Evolutionary conservation across 2,329 filamentous ascomycete genomes (phyloP).

Genomic region (Paraphoma sp.): DNA sequence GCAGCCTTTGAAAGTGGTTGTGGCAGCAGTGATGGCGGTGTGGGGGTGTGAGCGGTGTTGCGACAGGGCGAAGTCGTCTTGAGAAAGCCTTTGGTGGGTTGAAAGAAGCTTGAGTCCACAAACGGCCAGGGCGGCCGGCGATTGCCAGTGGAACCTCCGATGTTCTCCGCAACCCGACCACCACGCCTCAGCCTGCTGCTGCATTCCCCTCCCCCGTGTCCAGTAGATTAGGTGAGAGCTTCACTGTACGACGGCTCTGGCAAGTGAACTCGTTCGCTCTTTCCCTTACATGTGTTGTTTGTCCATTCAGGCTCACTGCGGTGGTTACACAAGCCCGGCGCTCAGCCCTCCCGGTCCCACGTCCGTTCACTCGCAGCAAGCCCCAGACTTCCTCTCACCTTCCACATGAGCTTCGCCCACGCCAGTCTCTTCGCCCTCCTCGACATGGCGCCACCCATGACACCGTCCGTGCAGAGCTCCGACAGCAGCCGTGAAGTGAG

Average conservation of each 20-base stretch:
- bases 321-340: not conserved
- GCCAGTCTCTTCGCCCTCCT: conserved; percentile 26
- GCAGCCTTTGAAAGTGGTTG: too few relatives aligned
- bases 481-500: conserved; percentile 32
- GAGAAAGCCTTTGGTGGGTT: conserved; percentile 7
- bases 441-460: conserved; percentile 26
- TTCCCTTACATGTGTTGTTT: not conserved
- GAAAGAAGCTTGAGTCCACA: conserved; percentile 21
- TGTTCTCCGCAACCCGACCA: conserved; percentile 10
- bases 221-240: not conserved
- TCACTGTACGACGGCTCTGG: not conserved
- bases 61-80: conserved; percentile 1
- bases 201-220: not conserved
- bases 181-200: not conserved
- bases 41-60: not conserved
- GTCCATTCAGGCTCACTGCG: not conserved
- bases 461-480: conserved; percentile 21
- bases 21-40: not conserved
- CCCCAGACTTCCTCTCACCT: not conserved
- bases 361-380: not conserved
- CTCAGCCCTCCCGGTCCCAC: conserved; percentile 2
- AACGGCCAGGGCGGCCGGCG: conserved; percentile 8
- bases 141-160: conserved; percentile 17
- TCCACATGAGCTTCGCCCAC: conserved; percentile 17
- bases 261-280: not conserved